Evolutionary conservation across 352 stramenopile genomes (phyloP).

Genomic region (Phytophthora meadii): DNA sequence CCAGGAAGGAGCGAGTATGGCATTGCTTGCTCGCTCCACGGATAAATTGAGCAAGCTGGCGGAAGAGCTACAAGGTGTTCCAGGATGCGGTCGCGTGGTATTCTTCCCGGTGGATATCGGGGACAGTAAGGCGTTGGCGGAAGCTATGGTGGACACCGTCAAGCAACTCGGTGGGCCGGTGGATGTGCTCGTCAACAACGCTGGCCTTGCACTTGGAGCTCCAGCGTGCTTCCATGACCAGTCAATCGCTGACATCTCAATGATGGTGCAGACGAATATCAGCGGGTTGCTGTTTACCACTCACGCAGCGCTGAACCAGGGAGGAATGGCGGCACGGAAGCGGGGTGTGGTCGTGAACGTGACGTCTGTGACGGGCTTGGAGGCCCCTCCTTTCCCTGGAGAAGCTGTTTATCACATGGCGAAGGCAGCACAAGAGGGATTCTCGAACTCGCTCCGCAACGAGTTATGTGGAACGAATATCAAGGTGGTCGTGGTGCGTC

Average conservation of each 20-base stretch:
- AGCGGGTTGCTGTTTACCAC: conserved; percentile 32
- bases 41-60: conserved; percentile 27
- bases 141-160: conserved; percentile 16
- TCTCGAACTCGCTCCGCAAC: conserved; percentile 38
- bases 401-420: conserved; percentile 39
- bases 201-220: conserved; percentile 28
- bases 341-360: conserved; percentile 36
- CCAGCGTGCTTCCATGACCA: conserved; percentile 32
- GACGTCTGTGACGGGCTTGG: conserved; percentile 35
- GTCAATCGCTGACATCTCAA: conserved; percentile 35
- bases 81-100: conserved; percentile 9
- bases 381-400: conserved; percentile 34
- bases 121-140: conserved; percentile 18
- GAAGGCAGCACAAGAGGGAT: conserved; percentile 36
- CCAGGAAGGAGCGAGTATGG: conserved; percentile 21
- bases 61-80: conserved; percentile 17
- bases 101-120: conserved; percentile 28
- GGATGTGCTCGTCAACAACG: conserved; percentile 42
- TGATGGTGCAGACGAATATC: conserved; percentile 38
- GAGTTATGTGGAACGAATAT: conserved; percentile 39
- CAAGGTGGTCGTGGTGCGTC: conserved; percentile 39
- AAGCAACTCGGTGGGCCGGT: conserved; percentile 24
- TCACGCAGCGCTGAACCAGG: conserved; percentile 34
- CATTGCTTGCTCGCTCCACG: conserved; percentile 30
- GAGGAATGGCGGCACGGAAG: conserved; percentile 29